Evolutionary conservation across 257 asterid genomes (phyloP).

Genomic region (Cynanchum wilfordii): DNA sequence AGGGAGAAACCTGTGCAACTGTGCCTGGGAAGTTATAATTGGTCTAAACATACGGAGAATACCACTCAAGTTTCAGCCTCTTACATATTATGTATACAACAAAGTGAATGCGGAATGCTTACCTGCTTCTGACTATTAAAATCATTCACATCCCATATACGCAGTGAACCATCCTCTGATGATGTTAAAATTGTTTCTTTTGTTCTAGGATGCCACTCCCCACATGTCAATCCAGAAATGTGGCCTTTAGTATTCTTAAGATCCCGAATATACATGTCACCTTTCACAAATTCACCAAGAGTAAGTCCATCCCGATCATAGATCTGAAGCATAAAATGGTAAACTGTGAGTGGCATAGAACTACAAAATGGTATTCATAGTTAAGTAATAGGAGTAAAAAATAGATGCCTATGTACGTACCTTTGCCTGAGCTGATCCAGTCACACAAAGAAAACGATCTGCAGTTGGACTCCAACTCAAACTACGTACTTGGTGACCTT

Average conservation of each 20-base stretch:
- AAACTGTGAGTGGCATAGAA: constrained; percentile 16
- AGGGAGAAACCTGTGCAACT: not conserved
- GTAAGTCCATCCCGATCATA: constrained; percentile 98
- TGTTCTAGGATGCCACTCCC: constrained; percentile 90
- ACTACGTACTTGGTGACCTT: constrained; percentile 96
- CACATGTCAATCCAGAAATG: constrained; percentile 92
- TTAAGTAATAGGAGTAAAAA: not conserved
- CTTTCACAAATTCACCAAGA: constrained; percentile 85
- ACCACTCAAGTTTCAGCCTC: not conserved
- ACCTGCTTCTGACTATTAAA: constrained; percentile 96
- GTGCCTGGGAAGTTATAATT: not conserved
- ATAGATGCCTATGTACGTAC: constrained; percentile 41
- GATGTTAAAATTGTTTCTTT: constrained; percentile 90
- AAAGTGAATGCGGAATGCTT: constrained; percentile 12
- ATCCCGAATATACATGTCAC: constrained; percentile 97
- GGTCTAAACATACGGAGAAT: not conserved
- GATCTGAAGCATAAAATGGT: constrained; percentile 46
- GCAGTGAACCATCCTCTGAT: constrained; percentile 89
- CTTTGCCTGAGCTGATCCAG: constrained; percentile 99
- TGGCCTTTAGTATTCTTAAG: constrained; percentile 97
- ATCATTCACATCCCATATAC: constrained; percentile 96
- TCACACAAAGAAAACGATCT: constrained; percentile 86
- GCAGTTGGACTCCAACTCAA: constrained; percentile 98
- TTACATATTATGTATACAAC: not conserved
- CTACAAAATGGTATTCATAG: constrained; percentile 6